Percentiles rank a stretch among this genome's conserved stretches.
Conservation (phyloP, 129 eudicot species). For the Calendula officinalis region DNA sequence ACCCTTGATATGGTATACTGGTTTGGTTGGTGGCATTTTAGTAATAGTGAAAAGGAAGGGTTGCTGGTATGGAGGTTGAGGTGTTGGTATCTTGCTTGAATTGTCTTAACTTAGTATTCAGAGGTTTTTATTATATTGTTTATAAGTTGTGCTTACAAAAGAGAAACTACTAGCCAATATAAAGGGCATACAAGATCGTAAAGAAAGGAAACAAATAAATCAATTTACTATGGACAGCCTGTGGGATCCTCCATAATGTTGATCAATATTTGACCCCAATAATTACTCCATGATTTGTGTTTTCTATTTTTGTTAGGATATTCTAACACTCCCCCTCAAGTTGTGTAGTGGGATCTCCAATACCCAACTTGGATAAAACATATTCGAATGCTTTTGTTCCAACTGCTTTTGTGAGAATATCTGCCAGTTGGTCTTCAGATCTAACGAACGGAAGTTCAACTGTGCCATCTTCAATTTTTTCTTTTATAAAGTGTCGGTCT, state of each 20-base stretch:
- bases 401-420: slow-evolving; percentile 2
- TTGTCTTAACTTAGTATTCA: slow-evolving; percentile 3
- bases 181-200: neutral
- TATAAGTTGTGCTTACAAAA: no score
- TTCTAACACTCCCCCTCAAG: neutral
- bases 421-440: neutral
- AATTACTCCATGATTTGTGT: neutral
- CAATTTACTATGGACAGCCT: neutral
- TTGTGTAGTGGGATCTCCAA: slow-evolving; percentile 14
- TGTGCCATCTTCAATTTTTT: neutral
- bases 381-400: neutral
- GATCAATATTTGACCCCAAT: neutral
- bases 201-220: neutral
- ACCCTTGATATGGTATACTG: slow-evolving; percentile 23
- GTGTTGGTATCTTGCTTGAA: slow-evolving; percentile 52
- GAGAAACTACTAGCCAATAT: neutral
- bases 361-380: slow-evolving; percentile 7
- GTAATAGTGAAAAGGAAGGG: slow-evolving; percentile 38
- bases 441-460: neutral
- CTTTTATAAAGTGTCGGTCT: neutral
- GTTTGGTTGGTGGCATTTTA: slow-evolving; percentile 37
- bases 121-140: neutral
- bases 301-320: neutral
- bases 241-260: slow-evolving; percentile 4
- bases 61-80: slow-evolving; percentile 59